Evolutionary conservation across 768 basidiomycete genomes (phyloP).

Genomic region (Scleroderma bovista): DNA sequence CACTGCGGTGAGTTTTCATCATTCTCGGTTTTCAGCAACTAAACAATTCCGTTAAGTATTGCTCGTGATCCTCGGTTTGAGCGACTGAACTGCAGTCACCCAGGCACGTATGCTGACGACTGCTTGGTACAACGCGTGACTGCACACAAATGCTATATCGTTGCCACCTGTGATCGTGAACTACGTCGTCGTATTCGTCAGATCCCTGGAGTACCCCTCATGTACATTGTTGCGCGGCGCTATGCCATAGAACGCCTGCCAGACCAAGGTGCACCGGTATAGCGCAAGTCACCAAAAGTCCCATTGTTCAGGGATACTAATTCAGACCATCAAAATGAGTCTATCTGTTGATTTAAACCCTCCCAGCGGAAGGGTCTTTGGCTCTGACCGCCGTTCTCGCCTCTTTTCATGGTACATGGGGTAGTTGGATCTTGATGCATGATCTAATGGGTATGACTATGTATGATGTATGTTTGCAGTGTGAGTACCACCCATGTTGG

Average conservation of each 20-base stretch:
- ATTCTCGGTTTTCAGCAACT: neutral
- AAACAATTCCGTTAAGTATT: conserved; percentile 50
- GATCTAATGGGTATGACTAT: too few species aligned
- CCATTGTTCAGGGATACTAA: too few species aligned
- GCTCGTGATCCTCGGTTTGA: conserved; percentile 98
- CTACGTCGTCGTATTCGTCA: conserved; percentile 88
- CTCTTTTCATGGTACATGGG: too few species aligned
- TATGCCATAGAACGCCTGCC: conserved; percentile 96
- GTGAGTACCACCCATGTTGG: too few species aligned
- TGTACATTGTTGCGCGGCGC: conserved; percentile 91
- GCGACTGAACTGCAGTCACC: conserved; percentile 85
- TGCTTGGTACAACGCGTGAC: conserved; percentile 95
- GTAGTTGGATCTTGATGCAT: too few species aligned
- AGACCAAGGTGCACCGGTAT: conserved; percentile 81
- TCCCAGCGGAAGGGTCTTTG: too few species aligned
- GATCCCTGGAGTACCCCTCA: conserved; percentile 87
- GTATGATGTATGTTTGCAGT: too few species aligned
- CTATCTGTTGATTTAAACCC: too few species aligned
- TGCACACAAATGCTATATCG: conserved; percentile 92
- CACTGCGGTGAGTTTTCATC: conserved; percentile 64
- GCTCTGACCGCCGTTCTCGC: too few species aligned
- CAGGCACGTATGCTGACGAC: conserved; percentile 98
- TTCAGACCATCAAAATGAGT: too few species aligned
- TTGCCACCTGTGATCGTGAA: conserved; percentile 96
- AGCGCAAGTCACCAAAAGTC: conserved; percentile 2